Base-by-base conservation (phyloP, 2,329 filamentous ascomycete genomes). In the Xenoacremonium recifei region DNA sequence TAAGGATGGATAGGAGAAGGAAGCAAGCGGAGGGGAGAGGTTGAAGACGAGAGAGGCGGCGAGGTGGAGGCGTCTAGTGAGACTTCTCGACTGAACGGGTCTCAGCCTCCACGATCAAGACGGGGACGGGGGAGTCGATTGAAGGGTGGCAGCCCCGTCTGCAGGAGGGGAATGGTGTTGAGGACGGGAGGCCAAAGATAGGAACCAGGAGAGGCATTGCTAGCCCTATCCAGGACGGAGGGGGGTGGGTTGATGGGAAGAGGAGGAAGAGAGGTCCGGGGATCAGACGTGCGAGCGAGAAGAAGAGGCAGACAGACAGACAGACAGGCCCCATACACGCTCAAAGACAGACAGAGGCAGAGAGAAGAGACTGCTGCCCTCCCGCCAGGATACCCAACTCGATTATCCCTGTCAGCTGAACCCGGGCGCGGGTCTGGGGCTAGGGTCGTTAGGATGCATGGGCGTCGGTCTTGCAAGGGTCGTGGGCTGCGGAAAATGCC, bases 361-460 rank as follows among this genome's bases (percentile, higher is more conserved):
- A n/a, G n/a, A n/a, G n/a, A n/a, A n/a, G n/a, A n/a, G n/a, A n/a
- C n/a, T n/a, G n/a, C n/a, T n/a, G n/a, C n/a, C n/a, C n/a, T n/a
- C n/a, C n/a, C n/a, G 51, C 32, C 52, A 50, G 46, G 41, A 40
- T 50, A 45, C 38, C 44, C 43, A 6, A 19, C 16, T 19, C 17
- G 44, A 44, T n/a, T 47, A 57, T 52, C 55, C 55, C 59, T 57
- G 59, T 48, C 44, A 61, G 59, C 59, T 61, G 59, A 61, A 53
- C 50, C 51, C 58, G 56, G 57, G 57, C 55, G 57, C 57, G 60
- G 58, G 52, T 51, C 52, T 42, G 46, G 45, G 35, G 39, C 49
- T 43, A 44, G 50, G 50, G 41, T 37, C 38, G 36, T 33, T 27
- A 21, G 23, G 21, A 31, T 31, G 37, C 29, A 34, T 29, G 29